Evolutionary conservation across 2,329 filamentous ascomycete species (phyloP), one percentile per base, ranked within the genome.

Genomic region (Verticillium nubilum): DNA sequence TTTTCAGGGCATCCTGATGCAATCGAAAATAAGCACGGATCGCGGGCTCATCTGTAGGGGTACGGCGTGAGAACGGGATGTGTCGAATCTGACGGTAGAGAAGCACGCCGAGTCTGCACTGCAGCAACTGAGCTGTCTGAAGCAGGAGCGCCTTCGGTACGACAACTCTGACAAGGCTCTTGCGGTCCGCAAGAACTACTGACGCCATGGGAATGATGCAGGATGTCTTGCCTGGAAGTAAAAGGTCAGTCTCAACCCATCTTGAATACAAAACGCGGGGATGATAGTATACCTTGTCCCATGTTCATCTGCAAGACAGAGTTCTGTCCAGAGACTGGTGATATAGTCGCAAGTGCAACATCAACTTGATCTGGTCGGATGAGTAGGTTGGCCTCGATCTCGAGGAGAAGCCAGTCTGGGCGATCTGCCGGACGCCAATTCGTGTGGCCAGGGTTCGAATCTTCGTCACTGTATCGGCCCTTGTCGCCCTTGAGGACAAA

Each of bases 251-350:
- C n/a, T n/a, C n/a, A n/a, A n/a, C n/a, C n/a, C n/a, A n/a, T n/a
- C n/a, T n/a, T n/a, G n/a, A n/a, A n/a, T n/a, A n/a, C n/a, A n/a
- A n/a, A n/a, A n/a, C n/a, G n/a, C n/a, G n/a, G n/a, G n/a, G n/a
- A n/a, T n/a, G n/a, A n/a, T n/a, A n/a, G n/a, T n/a, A n/a, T n/a
- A n/a, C n/a, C 81, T 72, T 86, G 79, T 0, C 86, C 86, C 86
- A 89, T 89, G 61, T 88, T 85, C 70, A 89, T 79, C 62, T 89
- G 86, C 1, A 88, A 64, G 0, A 89, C 83, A 0, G 85, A 85
- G 61, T 88, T 89, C 0, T 70, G 63, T 0, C 73, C 72, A 0
- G 81, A 83, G 0, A 65, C 59, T 0, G 87, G 86, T 0, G 71
- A 71, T 1, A 87, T 85, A 19, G 84, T 90, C 0, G 84, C 82